Base-by-base conservation (phyloP, 192 early-diverging fungal species). In the Funneliformis mosseae region DNA sequence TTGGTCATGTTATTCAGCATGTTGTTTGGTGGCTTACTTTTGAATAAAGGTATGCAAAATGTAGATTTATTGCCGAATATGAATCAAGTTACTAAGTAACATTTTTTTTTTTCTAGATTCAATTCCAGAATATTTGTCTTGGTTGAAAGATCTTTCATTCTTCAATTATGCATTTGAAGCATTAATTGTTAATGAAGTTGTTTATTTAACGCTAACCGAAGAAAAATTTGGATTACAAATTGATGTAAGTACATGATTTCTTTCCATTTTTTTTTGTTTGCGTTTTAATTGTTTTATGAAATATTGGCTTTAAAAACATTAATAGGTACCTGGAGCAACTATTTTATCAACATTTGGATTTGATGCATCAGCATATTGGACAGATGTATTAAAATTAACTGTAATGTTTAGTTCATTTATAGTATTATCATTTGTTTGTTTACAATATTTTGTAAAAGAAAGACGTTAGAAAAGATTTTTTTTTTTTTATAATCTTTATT, bases 101-200 rank as follows among this genome's bases (percentile, higher is more conserved):
- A 27, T 60, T 75, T 67, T 50, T 61, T 1, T 45, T 43, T 81
- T n/a, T 27, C n/a, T 81, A 90, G 93, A 93, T 63, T 91, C 94
- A 0, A 93, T 95, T 45, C 90, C 94, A 4, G 85, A 88, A 9
- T 84, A 87, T 23, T 81, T 92, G 8, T 83, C 87, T 16, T 94
- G 91, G 91, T 74, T 94, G 7, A 89, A 95, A 78, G 79, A 90
- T 11, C 76, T 95, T 5, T 95, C 95, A 21, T 95, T 96, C 78
- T 98, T 96, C 83, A 96, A 98, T 72, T 90, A 92, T 83, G 97
- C 93, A 8, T 91, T 96, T 68, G 97, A 98, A 77, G 95, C 97
- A 0, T 77, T 98, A 41, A 84, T 96, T 33, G 95, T 96, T 43
- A 98, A 97, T 82, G 97, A 98, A 83, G 88, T 98, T 18, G 88